Evolutionary conservation across 768 basidiomycete genomes (phyloP).

Genomic region (Amanita fuliginea): DNA sequence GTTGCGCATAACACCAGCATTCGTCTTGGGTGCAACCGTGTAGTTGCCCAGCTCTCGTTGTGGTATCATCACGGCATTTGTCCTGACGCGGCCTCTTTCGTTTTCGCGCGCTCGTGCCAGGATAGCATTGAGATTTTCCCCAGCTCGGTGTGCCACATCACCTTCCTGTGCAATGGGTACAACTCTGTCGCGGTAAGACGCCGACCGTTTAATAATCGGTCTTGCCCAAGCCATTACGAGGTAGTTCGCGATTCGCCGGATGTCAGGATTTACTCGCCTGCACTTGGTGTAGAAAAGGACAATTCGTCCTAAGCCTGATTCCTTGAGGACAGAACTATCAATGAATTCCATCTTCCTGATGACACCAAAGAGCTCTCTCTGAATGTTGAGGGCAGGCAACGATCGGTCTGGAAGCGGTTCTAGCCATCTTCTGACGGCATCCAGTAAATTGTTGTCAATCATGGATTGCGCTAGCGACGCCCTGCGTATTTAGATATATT

Average conservation of each 20-base stretch:
- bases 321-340: constrained; percentile 82
- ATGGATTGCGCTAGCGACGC: constrained; percentile 83
- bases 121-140: constrained; percentile 57
- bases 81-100: constrained; percentile 60
- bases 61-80: constrained; percentile 80
- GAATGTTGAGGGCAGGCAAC: constrained; percentile 92
- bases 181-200: constrained; percentile 67
- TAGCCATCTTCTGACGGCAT: constrained; percentile 83
- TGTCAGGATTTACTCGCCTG: constrained; percentile 76
- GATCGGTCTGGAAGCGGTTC: constrained; percentile 91
- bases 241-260: constrained; percentile 71
- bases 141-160: constrained; percentile 23
- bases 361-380: constrained; percentile 78
- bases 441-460: constrained; percentile 88
- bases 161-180: constrained; percentile 45
- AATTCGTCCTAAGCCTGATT: constrained; percentile 81
- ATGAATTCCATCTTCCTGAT: constrained; percentile 88
- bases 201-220: constrained; percentile 84
- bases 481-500: constrained; percentile 29
- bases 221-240: constrained; percentile 84
- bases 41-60: constrained; percentile 66
- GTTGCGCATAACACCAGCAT: constrained; percentile 37
- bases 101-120: constrained; percentile 53
- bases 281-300: constrained; percentile 94
- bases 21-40: constrained; percentile 62